Evolutionary conservation across 106 monocot species (phyloP).

Genomic region (Dendrobium officinale): DNA sequence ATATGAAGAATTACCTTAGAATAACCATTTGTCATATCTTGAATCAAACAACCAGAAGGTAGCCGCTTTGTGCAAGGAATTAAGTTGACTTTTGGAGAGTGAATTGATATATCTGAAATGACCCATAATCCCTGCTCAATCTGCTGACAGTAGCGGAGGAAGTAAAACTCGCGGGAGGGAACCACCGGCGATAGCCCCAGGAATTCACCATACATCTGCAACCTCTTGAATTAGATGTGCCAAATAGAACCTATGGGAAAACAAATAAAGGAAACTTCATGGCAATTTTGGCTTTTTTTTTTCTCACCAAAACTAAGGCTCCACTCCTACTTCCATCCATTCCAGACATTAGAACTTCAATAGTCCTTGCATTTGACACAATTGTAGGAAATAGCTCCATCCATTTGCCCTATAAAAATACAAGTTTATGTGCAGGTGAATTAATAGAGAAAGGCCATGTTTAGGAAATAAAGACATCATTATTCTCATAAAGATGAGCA

Average conservation of each 20-base stretch:
- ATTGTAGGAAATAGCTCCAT: slow-evolving; percentile 69
- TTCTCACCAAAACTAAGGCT: slow-evolving; percentile 50
- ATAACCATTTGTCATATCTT: slow-evolving; percentile 69
- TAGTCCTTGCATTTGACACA: slow-evolving; percentile 61
- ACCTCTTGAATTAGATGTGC: background rate
- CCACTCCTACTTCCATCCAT: slow-evolving; percentile 52
- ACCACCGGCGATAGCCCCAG: slow-evolving; percentile 72
- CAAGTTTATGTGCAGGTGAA: background rate
- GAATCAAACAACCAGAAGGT: slow-evolving; percentile 86
- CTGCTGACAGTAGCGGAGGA: slow-evolving; percentile 82
- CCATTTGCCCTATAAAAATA: slow-evolving; percentile 60
- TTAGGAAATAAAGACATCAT: background rate
- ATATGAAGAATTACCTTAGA: slow-evolving; percentile 46
- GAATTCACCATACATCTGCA: slow-evolving; percentile 77
- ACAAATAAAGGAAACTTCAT: background rate
- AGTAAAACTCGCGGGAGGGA: slow-evolving; percentile 61
- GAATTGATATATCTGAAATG: slow-evolving; percentile 64
- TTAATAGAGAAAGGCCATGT: background rate
- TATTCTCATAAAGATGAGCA: too few species aligned
- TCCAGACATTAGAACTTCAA: slow-evolving; percentile 59
- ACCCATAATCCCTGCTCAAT: slow-evolving; percentile 71
- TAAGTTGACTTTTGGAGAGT: slow-evolving; percentile 31
- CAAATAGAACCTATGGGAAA: background rate
- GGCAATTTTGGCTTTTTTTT: background rate
- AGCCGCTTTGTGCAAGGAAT: slow-evolving; percentile 22